Conservation (phyloP, 2,329 filamentous ascomycete species). For the Fusarium devonianum region DNA sequence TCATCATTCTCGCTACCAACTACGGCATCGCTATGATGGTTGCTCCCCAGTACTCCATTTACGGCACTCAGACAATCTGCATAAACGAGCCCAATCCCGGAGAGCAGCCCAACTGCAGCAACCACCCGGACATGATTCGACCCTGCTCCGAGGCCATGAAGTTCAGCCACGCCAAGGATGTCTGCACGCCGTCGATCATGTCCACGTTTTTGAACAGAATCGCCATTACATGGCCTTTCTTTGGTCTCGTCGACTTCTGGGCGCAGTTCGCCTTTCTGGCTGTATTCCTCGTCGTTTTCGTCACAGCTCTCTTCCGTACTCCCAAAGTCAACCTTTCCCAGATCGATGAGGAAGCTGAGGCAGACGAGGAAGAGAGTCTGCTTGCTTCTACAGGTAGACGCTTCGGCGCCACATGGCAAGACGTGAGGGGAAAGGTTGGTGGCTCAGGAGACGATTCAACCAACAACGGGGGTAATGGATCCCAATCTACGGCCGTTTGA, state of each 20-base stretch:
- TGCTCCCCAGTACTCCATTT: conserved; percentile 95
- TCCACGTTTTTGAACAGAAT: conserved; percentile 93
- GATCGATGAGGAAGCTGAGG: conserved; percentile 87
- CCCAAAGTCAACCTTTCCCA: conserved; percentile 79
- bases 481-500: conserved; percentile 27
- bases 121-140: conserved; percentile 74
- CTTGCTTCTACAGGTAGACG: conserved; percentile 82
- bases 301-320: conserved; percentile 80
- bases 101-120: conserved; percentile 76
- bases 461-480: conserved; percentile 28
- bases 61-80: conserved; percentile 94
- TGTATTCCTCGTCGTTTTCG: conserved; percentile 82
- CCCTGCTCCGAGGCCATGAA: conserved; percentile 81
- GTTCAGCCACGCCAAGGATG: conserved; percentile 73
- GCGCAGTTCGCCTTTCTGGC: conserved; percentile 90
- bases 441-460: conserved; percentile 23
- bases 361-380: conserved; percentile 91
- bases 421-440: conserved; percentile 69
- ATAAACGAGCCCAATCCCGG: conserved; percentile 71
- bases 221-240: conserved; percentile 93
- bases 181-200: conserved; percentile 91
- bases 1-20: conserved; percentile 90
- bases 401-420: conserved; percentile 88
- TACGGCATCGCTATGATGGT: conserved; percentile 92
- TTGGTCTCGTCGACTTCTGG: conserved; percentile 94